phyloP scores from a whole-genome alignment of 2,329 filamentous ascomycete species.

The Penicillium janthinellum region DNA sequence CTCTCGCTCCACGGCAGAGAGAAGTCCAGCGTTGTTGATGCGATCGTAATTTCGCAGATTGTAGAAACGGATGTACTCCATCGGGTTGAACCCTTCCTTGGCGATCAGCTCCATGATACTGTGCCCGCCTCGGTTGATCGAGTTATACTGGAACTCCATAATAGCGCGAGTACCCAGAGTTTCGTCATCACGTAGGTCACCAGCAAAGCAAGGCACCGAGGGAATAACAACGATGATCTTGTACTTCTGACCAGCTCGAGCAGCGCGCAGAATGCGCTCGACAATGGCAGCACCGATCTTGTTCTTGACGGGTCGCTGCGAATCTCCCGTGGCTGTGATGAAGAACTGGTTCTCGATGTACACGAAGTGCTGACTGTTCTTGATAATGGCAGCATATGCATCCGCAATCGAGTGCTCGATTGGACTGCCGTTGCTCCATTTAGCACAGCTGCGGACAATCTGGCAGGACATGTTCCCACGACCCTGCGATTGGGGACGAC shows the following conservation, averaged over 20 bases:
- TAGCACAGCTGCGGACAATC: slow-evolving; percentile 75
- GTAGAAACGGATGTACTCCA: slow-evolving; percentile 86
- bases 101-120: slow-evolving; percentile 83
- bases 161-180: slow-evolving; percentile 87
- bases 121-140: slow-evolving; percentile 86
- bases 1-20: slow-evolving; percentile 42
- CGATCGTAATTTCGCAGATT: slow-evolving; percentile 93
- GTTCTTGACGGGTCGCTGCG: slow-evolving; percentile 85
- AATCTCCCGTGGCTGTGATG: slow-evolving; percentile 86
- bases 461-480: slow-evolving; percentile 43
- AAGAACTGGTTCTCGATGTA: slow-evolving; percentile 99
- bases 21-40: slow-evolving; percentile 59
- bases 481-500: slow-evolving; percentile 27
- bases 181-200: slow-evolving; percentile 80
- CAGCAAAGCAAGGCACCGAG: slow-evolving; percentile 88
- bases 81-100: slow-evolving; percentile 75
- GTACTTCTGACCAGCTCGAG: slow-evolving; percentile 83
- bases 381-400: slow-evolving; percentile 81
- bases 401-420: slow-evolving; percentile 81
- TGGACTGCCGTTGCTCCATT: slow-evolving; percentile 94
- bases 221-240: slow-evolving; percentile 88
- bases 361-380: slow-evolving; percentile 84
- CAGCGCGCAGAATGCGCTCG: slow-evolving; percentile 80
- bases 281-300: slow-evolving; percentile 90
- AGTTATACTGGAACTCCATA: slow-evolving; percentile 99